Evolutionary conservation across 352 stramenopile genomes (phyloP).

Genomic region (Pythium phragmiticola): DNA sequence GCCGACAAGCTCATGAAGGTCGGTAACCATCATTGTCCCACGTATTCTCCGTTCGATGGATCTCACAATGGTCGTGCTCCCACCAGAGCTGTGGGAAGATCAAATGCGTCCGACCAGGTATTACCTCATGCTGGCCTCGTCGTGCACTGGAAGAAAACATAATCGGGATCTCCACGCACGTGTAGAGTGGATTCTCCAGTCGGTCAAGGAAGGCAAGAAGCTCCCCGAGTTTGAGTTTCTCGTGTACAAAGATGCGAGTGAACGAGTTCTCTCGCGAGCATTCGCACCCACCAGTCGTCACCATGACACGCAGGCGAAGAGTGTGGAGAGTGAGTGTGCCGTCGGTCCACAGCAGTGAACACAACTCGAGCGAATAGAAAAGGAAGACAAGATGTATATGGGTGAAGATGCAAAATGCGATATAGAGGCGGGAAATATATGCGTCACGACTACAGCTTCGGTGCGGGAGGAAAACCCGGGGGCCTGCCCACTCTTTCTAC

Average conservation of each 20-base stretch:
- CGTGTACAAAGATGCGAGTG: constrained; percentile 58
- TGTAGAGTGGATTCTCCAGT: constrained; percentile 78
- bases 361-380: background rate
- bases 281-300: background rate
- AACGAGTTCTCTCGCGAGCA: constrained; percentile 5
- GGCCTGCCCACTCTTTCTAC: background rate
- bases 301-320: background rate
- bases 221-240: constrained; percentile 68
- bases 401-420: constrained; percentile 24
- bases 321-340: background rate
- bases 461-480: constrained; percentile 8
- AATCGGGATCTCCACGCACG: background rate
- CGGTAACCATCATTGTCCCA: background rate
- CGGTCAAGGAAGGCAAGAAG: constrained; percentile 60
- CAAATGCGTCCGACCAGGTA: constrained; percentile 70
- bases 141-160: background rate
- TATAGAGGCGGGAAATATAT: constrained; percentile 29
- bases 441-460: constrained; percentile 29
- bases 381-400: constrained; percentile 21
- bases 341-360: background rate
- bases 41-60: background rate
- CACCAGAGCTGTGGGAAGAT: constrained; percentile 49
- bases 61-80: background rate
- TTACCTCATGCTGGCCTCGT: background rate
- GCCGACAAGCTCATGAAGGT: constrained; percentile 74